These are phyloP conservation scores for Gloeophyllum trabeum DNA, from an alignment of 768 basidiomycete genomes.

Conservation along the genomic window DNA sequence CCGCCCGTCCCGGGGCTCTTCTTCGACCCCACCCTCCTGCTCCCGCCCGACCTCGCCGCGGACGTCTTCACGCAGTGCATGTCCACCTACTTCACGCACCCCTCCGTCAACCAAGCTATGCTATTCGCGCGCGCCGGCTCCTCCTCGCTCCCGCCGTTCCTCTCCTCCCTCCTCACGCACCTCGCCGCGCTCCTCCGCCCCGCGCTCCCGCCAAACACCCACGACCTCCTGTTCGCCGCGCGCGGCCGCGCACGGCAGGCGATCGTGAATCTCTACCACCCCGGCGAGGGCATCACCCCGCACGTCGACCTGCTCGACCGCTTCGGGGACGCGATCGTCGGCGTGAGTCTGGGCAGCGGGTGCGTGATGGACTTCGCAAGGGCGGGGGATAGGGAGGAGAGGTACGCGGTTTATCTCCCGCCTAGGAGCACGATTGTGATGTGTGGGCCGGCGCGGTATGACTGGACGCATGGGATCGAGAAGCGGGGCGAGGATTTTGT, in stretches of 20 bases:
- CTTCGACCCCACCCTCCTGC: conserved; percentile 37
- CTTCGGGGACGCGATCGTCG: conserved; percentile 85
- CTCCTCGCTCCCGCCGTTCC: conserved; percentile 24
- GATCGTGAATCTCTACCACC: conserved; percentile 82
- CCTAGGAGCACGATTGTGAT: conserved; percentile 69
- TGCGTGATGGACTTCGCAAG: conserved; percentile 68
- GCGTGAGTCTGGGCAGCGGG: conserved; percentile 71
- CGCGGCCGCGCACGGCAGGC: conserved; percentile 54
- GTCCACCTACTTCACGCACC: conserved; percentile 39
- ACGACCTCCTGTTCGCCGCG: conserved; percentile 51
- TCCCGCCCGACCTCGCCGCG: conserved; percentile 42
- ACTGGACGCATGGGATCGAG: conserved; percentile 85
- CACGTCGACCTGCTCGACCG: conserved; percentile 81
- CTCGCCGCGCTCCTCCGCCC: conserved; percentile 39
- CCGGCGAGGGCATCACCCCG: conserved; percentile 81
- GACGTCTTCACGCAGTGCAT: conserved; percentile 39
- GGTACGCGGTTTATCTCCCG: conserved; percentile 63
- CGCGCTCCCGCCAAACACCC: conserved; percentile 34
- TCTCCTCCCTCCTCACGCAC: conserved; percentile 38
- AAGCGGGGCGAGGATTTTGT: conserved; percentile 51
- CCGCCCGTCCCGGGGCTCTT: conserved; percentile 60
- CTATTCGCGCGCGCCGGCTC: conserved; percentile 38
- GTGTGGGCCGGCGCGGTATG: conserved; percentile 71
- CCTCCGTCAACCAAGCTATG: conserved; percentile 71
- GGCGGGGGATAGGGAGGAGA: conserved; percentile 7